A percentile compares a stretch with the other conserved stretches of the same genome.
phyloP scores from a whole-genome alignment of 805 yeast genomes.

The Yamadazyma endophytica region DNA sequence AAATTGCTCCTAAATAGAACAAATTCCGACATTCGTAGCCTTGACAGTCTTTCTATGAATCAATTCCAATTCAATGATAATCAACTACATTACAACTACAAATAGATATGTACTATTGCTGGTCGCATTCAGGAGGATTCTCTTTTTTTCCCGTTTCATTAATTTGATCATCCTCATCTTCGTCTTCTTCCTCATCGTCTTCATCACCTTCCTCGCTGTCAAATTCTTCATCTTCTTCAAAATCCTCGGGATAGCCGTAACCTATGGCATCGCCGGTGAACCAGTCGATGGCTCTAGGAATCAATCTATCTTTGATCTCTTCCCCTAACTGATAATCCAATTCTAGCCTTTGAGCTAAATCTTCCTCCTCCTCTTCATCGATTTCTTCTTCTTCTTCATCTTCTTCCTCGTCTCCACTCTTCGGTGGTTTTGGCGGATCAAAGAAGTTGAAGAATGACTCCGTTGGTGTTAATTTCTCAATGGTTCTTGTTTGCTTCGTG shows the following conservation, averaged over 20 bases:
- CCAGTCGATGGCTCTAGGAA: constrained; percentile 98
- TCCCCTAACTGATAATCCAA: constrained; percentile 95
- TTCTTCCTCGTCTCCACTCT: constrained; percentile 40
- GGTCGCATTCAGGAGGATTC: constrained; percentile 76
- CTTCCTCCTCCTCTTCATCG: constrained; percentile 66
- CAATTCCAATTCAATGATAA: no score
- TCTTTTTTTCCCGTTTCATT: constrained; percentile 54
- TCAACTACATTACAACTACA: no score
- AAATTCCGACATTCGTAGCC: no score
- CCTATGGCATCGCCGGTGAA: constrained; percentile 96
- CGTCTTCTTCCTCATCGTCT: constrained; percentile 53
- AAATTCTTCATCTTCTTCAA: constrained; percentile 57
- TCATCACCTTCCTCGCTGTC: constrained; percentile 60
- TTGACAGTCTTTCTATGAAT: no score
- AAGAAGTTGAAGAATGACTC: constrained; percentile 96
- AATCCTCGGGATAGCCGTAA: constrained; percentile 54
- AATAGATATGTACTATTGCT: no score
- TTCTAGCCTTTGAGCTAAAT: constrained; percentile 79
- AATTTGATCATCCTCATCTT: no score
- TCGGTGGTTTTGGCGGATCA: constrained; percentile 82
- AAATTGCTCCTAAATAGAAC: no score
- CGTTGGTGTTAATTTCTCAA: constrained; percentile 90
- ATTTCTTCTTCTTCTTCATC: constrained; percentile 47
- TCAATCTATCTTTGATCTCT: constrained; percentile 89
- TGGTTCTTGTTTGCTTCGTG: constrained; percentile 93